Percentiles rank a stretch among this genome's conserved stretches.
Evolutionary conservation across 2,329 filamentous ascomycete genomes (phyloP).

Genomic region (Beauveria sp.): DNA sequence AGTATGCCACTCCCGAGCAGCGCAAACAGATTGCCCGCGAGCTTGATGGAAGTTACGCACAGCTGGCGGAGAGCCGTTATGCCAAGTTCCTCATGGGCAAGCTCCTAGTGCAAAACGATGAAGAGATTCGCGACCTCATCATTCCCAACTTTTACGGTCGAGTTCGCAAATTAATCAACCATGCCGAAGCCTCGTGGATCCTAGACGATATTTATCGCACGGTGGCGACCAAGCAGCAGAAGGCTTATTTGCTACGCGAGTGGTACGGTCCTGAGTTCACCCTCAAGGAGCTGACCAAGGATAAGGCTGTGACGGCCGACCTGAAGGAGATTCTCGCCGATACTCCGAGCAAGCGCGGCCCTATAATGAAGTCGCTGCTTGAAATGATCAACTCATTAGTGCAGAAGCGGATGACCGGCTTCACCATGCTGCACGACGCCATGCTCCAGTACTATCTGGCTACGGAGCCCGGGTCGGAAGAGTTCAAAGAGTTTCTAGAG

Average conservation of each 20-base stretch:
- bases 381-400: constrained; percentile 87
- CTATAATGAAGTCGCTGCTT: constrained; percentile 78
- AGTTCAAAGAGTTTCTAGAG: constrained; percentile 82
- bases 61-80: constrained; percentile 88
- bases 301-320: constrained; percentile 54
- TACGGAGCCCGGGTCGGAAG: constrained; percentile 66
- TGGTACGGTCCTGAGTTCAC: constrained; percentile 96
- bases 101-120: constrained; percentile 84
- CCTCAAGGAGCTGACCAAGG: constrained; percentile 57
- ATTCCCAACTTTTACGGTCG: constrained; percentile 93
- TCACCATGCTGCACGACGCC: constrained; percentile 96
- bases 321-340: constrained; percentile 66
- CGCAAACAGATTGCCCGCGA: constrained; percentile 80
- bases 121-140: constrained; percentile 78
- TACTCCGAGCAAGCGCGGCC: constrained; percentile 75
- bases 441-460: constrained; percentile 96
- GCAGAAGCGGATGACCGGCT: constrained; percentile 93
- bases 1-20: constrained; percentile 83
- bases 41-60: constrained; percentile 74
- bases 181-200: constrained; percentile 95
- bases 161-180: constrained; percentile 87
- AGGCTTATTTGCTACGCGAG: constrained; percentile 75
- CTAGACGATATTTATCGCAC: constrained; percentile 93
- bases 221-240: constrained; percentile 79
- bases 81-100: constrained; percentile 97